phyloP scores from a whole-genome alignment of 148 eudicot species.

The Rhododendron williamsianum region DNA sequence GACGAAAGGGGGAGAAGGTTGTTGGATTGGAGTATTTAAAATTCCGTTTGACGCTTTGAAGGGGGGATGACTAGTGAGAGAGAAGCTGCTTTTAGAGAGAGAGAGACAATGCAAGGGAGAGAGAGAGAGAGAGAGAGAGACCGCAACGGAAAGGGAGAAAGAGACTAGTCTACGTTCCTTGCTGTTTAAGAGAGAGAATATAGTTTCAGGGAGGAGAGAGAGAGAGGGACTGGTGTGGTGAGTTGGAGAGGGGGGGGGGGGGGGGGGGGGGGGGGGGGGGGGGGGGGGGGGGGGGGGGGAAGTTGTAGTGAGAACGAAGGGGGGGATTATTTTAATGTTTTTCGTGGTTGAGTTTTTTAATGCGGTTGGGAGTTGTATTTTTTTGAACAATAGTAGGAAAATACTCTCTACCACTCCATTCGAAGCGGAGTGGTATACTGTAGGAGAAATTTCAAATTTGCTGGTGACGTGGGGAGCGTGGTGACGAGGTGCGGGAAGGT shows the following conservation, averaged over 20 bases:
- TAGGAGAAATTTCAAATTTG: not conserved
- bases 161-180: constrained; percentile 10
- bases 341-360: not conserved
- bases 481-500: not conserved
- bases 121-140: not conserved
- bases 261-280: not conserved
- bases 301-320: not conserved
- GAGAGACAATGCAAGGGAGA: not conserved
- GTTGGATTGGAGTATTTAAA: constrained; percentile 14
- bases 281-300: not conserved
- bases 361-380: not conserved
- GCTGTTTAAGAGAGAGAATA: constrained; percentile 23
- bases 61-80: constrained; percentile 3
- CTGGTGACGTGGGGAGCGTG: not conserved
- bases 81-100: constrained; percentile 10
- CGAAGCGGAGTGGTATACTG: not conserved
- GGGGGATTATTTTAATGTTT: not conserved
- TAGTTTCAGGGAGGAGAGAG: constrained; percentile 12
- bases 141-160: not conserved
- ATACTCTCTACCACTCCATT: not conserved
- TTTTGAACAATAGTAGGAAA: not conserved
- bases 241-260: not conserved
- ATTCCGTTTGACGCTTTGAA: constrained; percentile 3
- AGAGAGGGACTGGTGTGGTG: not conserved
- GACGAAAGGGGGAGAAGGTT: constrained; percentile 35